Evolutionary conservation across 345 rosid species (phyloP), one percentile per base, ranked within the genome.

Genomic region (Eucalyptus regnans): DNA sequence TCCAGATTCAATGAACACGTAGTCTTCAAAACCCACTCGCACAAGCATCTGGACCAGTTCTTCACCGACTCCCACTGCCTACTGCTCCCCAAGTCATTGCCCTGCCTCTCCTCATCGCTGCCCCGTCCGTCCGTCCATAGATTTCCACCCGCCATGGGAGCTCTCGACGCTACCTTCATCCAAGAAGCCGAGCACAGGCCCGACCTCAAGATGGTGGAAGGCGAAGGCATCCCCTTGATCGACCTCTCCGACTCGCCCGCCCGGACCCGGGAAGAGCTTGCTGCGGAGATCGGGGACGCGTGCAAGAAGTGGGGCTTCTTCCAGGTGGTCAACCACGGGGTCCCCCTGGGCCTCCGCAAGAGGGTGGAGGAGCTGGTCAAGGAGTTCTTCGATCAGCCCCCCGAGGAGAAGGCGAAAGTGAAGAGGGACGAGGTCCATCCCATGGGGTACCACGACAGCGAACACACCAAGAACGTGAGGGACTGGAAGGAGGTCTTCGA

Each of bases 401-500:
- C 89, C 66, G 97, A 94, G 87, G 97, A 95, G 92, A 96, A 95
- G 92, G 86, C 81, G 91, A 95, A 91, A 89, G 94, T 96, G 91
- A 92, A 88, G 90, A 91, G 98, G 88, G 97, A 92, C 81, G 97
- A 96, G 90, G 93, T 94, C 85, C 88, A 93, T 76, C 95, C 95
- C 25, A 91, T 93, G 96, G 99, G 99, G 6, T 97, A 92, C 80
- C 88, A 95, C 91, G 97, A 97, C 64, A 89, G 93, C 25, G 98
- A 97, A 88, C 98, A 95, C 89, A 97, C 99, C 16, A 97, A 97
- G 91, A 97, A 96, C 90, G 96, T 97, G 90, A 93, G 96, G 88
- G 99, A 97, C 81, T 97, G 99, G 99, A 97, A 96, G 91, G 99
- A 97, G 86, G 93, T 96, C 11, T 95, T 96, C 71, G 99, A 97